Conservation (phyloP, 805 yeast species). For the Brettanomyces bruxellensis region DNA sequence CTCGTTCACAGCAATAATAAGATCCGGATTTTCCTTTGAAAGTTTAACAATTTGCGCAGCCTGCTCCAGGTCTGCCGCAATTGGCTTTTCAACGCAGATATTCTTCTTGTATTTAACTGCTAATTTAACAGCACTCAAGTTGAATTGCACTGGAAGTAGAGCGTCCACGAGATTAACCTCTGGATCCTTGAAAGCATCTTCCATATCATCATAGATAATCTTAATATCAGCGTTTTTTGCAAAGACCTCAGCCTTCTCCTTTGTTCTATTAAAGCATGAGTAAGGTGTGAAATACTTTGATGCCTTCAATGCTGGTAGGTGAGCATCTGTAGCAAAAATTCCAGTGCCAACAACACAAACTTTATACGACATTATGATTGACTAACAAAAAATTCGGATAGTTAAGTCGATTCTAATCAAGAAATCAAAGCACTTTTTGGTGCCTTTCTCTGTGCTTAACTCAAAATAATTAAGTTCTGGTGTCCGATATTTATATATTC, state of each 20-base stretch:
- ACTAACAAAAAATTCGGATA: too few species aligned
- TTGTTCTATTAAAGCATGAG: conserved; percentile 80
- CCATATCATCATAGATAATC: conserved; percentile 53
- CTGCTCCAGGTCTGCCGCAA: conserved; percentile 76
- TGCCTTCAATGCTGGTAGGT: conserved; percentile 62
- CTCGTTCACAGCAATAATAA: conserved; percentile 74
- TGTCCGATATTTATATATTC: too few species aligned
- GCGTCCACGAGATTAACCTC: conserved; percentile 74
- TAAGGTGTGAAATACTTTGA: conserved; percentile 44
- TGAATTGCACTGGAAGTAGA: conserved; percentile 80
- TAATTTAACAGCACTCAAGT: conserved; percentile 54
- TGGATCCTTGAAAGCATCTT: conserved; percentile 57
- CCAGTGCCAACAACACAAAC: conserved; percentile 75
- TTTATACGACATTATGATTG: conserved; percentile 24
- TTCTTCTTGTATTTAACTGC: conserved; percentile 75
- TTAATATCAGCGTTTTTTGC: conserved; percentile 46
- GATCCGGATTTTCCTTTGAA: conserved; percentile 41
- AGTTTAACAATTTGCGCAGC: conserved; percentile 73
- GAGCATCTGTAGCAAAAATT: conserved; percentile 79
- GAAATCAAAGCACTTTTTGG: too few species aligned
- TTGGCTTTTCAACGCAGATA: conserved; percentile 79
- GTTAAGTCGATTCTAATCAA: too few species aligned
- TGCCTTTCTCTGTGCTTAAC: too few species aligned
- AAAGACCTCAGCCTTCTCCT: conserved; percentile 71
- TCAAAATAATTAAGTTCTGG: too few species aligned